Evolutionary conservation across 768 basidiomycete genomes (phyloP), one percentile per base, ranked within the genome.

Genomic region (Strobilomyces confusus): DNA sequence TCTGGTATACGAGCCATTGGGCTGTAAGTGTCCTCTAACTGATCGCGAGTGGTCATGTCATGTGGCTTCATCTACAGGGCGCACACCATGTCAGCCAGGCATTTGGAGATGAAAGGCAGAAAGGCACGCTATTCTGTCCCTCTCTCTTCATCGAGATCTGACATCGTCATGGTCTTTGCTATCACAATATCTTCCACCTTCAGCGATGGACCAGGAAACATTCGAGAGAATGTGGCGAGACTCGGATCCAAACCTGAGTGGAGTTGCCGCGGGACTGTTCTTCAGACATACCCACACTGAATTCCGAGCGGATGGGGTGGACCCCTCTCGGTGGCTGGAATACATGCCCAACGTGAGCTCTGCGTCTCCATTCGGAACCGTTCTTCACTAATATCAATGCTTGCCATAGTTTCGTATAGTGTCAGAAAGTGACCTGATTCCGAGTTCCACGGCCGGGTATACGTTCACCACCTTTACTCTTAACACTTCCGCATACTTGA

Each of bases 1-100:
- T 86, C 63, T 76, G 77, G 49, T 92, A 89, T 60, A 89, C 91
- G 2, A 89, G 87, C 65, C 80, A 80, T 32, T 92, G 90, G 90
- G 90, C 90, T 34, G 90, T 89, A 57, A 58, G 84, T 73, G 20
- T 14, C 23, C 13, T 23, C 19, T 20, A 17, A 37, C 17, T 29
- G 6, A 26, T 45, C 23, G 20, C 19, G 12, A 45, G n/a, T 17
- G 34, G 43, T 48, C 51, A 22, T 40, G 40, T 25, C 29, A 26
- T 44, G 33, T 22, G 14, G 23, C 29, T 41, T 50, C 36, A 6
- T 1, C 44, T 47, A 30, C 45, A 92, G 90, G 90, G 89, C 33
- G 91, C 87, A 9, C 87, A 92, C 57, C 86, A 90, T 75, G 81
- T 91, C 43, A 83, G 80, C 43, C 76, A 76, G 15, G 78, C 79